Percentiles rank a stretch among this genome's conserved stretches.
These are phyloP conservation scores for Botrytis deweyae DNA, from an alignment of 2,329 filamentous ascomycete genomes.

Conservation along the genomic window DNA sequence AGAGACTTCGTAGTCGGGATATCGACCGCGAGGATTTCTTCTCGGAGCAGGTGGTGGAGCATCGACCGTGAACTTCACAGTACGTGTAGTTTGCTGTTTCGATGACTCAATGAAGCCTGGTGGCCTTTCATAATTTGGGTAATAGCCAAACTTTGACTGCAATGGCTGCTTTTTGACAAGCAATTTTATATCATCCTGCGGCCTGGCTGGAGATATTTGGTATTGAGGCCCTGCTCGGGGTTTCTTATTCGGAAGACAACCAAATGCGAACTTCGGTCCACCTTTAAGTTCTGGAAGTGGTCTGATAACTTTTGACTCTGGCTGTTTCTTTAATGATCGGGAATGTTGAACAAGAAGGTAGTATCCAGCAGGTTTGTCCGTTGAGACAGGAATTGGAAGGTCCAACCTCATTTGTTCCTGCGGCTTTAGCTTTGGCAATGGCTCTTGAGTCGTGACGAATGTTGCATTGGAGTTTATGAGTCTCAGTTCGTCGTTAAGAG, in stretches of 20 bases:
- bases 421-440: neutral
- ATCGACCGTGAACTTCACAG: neutral
- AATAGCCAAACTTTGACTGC: neutral
- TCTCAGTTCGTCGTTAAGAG: neutral
- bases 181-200: neutral
- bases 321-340: neutral
- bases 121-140: neutral
- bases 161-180: too few relatives aligned
- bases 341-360: slow-evolving; percentile 2
- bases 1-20: neutral
- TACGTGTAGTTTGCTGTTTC: neutral
- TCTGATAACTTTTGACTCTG: neutral
- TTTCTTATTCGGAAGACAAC: slow-evolving; percentile 11
- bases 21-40: slow-evolving; percentile 10
- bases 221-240: neutral
- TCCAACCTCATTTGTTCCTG: neutral
- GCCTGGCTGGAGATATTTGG: neutral
- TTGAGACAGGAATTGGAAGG: neutral
- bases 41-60: neutral
- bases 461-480: neutral
- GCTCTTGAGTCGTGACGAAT: neutral
- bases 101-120: neutral
- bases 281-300: neutral
- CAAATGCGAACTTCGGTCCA: neutral
- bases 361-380: neutral